Evolutionary conservation across 371 early-diverging fungal species (phyloP).

Genomic region (Massospora cicadina): DNA sequence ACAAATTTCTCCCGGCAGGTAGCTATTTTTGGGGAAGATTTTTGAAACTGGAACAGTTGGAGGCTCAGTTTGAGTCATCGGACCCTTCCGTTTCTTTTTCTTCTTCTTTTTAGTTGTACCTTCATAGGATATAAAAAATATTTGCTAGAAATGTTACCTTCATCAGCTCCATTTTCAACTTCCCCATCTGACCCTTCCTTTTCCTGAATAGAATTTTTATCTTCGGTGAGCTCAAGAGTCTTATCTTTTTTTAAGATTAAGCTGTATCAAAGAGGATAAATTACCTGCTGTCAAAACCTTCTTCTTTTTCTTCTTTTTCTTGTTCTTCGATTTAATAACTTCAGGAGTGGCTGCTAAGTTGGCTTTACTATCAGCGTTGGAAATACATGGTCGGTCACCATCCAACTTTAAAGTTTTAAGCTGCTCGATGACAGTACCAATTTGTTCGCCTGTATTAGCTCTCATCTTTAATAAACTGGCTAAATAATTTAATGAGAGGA

Average conservation of each 20-base stretch:
- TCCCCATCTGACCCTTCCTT: background rate
- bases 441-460: no score
- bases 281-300: background rate
- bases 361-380: background rate
- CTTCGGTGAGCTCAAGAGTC: background rate
- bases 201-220: background rate
- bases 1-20: slow-evolving; percentile 48
- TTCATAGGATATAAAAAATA: background rate
- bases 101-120: slow-evolving; percentile 14
- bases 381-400: background rate
- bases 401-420: background rate
- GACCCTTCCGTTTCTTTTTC: slow-evolving; percentile 12
- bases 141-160: background rate
- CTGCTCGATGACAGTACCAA: background rate
- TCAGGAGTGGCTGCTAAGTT: background rate
- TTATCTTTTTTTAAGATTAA: background rate
- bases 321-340: background rate
- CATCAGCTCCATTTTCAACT: background rate
- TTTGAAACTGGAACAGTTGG: slow-evolving; percentile 64
- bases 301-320: slow-evolving; percentile 3
- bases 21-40: slow-evolving; percentile 41
- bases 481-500: no score
- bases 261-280: background rate
- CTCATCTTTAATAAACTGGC: no score
- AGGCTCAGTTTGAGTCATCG: slow-evolving; percentile 37